Percentiles rank a stretch among this genome's conserved stretches.
These are phyloP conservation scores for Syncephalis fuscata DNA, from an alignment of 371 early-diverging fungal genomes.

Conservation along the genomic window DNA sequence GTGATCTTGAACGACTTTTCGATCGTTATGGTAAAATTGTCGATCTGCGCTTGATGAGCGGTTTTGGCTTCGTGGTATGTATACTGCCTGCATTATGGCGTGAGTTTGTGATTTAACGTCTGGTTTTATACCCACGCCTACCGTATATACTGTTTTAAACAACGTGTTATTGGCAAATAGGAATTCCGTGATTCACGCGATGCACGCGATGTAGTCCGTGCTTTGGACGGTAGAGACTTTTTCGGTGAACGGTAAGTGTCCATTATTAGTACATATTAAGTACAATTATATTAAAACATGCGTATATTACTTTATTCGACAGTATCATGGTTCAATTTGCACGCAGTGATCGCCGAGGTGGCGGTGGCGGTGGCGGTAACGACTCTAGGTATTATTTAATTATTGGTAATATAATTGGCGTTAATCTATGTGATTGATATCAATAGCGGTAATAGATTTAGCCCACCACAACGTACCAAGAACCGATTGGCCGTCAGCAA, in stretches of 20 bases:
- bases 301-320: neutral
- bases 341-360: conserved; percentile 36
- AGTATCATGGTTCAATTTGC: conserved; percentile 62
- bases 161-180: neutral
- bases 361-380: conserved; percentile 13
- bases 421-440: neutral
- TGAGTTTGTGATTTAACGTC: too few relatives aligned
- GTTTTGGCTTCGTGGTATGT: conserved; percentile 49
- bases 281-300: too few relatives aligned
- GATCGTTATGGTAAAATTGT: conserved; percentile 47
- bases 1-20: conserved; percentile 52
- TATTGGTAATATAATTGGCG: neutral
- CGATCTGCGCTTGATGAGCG: conserved; percentile 52
- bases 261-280: neutral
- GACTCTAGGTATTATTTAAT: neutral
- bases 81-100: neutral
- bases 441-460: conserved; percentile 14
- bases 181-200: conserved; percentile 53
- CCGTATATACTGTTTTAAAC: too few relatives aligned
- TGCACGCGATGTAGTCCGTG: conserved; percentile 59
- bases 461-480: conserved; percentile 30
- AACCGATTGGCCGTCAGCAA: conserved; percentile 52
- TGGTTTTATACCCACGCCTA: too few relatives aligned
- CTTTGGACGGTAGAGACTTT: conserved; percentile 46
- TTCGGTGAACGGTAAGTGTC: conserved; percentile 48